Base-by-base conservation (phyloP, 1,139 yeast genomes). In the Saccharomyces hybrid region DNA sequence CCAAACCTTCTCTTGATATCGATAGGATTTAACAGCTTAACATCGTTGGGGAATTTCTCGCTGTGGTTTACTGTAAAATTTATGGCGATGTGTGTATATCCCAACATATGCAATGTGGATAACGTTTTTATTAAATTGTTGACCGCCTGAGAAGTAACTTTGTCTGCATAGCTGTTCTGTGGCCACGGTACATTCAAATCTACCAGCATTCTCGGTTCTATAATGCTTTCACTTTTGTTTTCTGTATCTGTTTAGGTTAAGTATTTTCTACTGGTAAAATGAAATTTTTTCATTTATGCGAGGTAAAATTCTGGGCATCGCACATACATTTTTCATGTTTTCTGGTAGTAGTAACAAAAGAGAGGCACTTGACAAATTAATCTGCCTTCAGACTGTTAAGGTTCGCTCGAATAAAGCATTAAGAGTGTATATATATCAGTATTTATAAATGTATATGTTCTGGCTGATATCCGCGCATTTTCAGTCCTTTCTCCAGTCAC, bases 101-200 rank as follows among this genome's bases (percentile, higher is more conserved):
- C 93, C 5, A 89, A 72, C 32, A 77, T 71, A 60, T 80, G 78
- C 38, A 82, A 70, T n/a, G 84, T 81, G n/a, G 76, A 66, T 5
- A 86, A 69, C 8, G 81, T 76, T 51, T 76, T 75, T 59, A 77
- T 77, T 50, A 85, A 65, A 42, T 70, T 70, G 0, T 64, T 63
- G 5, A 83, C 61, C 55, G 83, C 81, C 9, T 67, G 62, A 1
- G 69, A 59, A 0, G 77, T 65, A 1, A 82, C 79, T 29, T 71
- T 68, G 11, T 71, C 61, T 3, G 70, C 61, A 65, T 79, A 83
- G 59, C 76, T 74, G 49, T 70, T 66, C 53, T 76, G 80, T 0
- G 96, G 96, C 93, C 96, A 90, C 23, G 83, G 82, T 4, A 90
- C 84, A 67, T 90, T 90, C 58, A 90, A 75, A 71, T 90, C 97